Evolutionary conservation across 2,329 filamentous ascomycete genomes (phyloP), one percentile per base, ranked within the genome.

Genomic region (Trichoderma polysporum): DNA sequence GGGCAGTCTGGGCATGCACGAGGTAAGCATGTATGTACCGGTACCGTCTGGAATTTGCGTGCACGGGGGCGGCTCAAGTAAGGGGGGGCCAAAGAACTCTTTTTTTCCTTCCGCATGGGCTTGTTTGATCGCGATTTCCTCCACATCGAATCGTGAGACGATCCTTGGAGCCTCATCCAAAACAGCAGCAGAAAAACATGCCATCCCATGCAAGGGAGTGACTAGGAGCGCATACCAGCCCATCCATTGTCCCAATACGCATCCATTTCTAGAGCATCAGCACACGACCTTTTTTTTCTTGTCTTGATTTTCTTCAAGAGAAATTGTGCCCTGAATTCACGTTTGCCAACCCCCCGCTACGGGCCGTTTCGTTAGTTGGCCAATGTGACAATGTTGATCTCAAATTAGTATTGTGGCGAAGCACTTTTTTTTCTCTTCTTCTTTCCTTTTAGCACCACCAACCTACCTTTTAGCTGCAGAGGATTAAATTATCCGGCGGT

Each of bases 141-240:
- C 61, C 61, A 50, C 61, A 64, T 64, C 50, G 61, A 64, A 64
- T 64, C 61, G 61, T 35, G 33, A 56, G 49, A 52, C 50, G 61
- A 64, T 64, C 50, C 27, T 64, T 37, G 35, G 47, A 64, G 50
- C 58, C 58, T 49, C 45, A 50, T 6, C n/a, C 7, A 45, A 27
- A 9, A 22, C 47, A 45, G 47, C 37, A 15, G 5, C 19, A 50
- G 22, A 4, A 27, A 54, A 37, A 35, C 12, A 37, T 22, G 52
- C 9, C n/a, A 56, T 25, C n/a, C 17, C 29, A 53, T 33, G 29
- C 50, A 53, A 22, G 17, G 17, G 25, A 15, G 47, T 27, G 10
- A n/a, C n/a, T n/a, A n/a, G 3, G 47, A 53, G 29, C 50, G 15
- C 29, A 17, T 17, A 12, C 41, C 41, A 33, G 29, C 12, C 39